A percentile compares a stretch with the other conserved stretches of the same genome.
Conservation (phyloP, 495 filamentous ascomycete species). For the Astrocystis sublimbata region DNA sequence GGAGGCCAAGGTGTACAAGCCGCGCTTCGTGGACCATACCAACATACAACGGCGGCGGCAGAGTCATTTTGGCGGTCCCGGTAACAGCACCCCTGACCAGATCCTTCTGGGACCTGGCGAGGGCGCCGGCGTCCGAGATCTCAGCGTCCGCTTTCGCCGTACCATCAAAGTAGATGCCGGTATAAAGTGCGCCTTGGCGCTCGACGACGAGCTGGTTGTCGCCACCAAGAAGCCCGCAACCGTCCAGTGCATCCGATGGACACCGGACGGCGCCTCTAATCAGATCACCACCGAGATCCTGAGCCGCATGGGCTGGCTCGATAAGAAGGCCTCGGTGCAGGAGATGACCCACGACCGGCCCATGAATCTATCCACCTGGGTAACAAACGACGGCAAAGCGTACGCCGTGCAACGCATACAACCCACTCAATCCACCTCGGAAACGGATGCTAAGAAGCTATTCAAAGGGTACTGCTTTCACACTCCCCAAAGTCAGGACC, state of each 20-base stretch:
- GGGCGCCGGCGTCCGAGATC: slow-evolving; percentile 77
- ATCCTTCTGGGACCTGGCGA: slow-evolving; percentile 66
- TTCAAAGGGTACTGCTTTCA: slow-evolving; percentile 95
- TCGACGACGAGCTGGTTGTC: slow-evolving; percentile 92
- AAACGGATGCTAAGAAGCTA: slow-evolving; percentile 58
- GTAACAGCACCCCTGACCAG: slow-evolving; percentile 52
- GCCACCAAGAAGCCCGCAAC: slow-evolving; percentile 91
- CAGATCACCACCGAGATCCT: slow-evolving; percentile 92
- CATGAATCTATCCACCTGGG: slow-evolving; percentile 95
- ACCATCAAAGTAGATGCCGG: slow-evolving; percentile 98
- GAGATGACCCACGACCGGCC: slow-evolving; percentile 96
- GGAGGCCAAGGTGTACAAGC: slow-evolving; percentile 78
- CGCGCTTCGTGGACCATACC: slow-evolving; percentile 66
- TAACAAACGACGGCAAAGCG: slow-evolving; percentile 84
- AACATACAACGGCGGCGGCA: slow-evolving; percentile 70
- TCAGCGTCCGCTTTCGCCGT: slow-evolving; percentile 91
- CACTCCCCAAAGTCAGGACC: slow-evolving; percentile 57
- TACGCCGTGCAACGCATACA: slow-evolving; percentile 81
- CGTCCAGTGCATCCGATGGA: slow-evolving; percentile 95
- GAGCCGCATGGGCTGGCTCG: slow-evolving; percentile 80
- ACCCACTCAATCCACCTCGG: slow-evolving; percentile 25
- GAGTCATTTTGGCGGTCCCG: slow-evolving; percentile 64
- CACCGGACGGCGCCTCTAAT: slow-evolving; percentile 71
- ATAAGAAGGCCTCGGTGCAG: slow-evolving; percentile 69
- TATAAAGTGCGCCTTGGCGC: slow-evolving; percentile 79